Evolutionary conservation across 805 yeast species (phyloP), one percentile per base, ranked within the genome.

Genomic region (Grigorovia transvaalensis): DNA sequence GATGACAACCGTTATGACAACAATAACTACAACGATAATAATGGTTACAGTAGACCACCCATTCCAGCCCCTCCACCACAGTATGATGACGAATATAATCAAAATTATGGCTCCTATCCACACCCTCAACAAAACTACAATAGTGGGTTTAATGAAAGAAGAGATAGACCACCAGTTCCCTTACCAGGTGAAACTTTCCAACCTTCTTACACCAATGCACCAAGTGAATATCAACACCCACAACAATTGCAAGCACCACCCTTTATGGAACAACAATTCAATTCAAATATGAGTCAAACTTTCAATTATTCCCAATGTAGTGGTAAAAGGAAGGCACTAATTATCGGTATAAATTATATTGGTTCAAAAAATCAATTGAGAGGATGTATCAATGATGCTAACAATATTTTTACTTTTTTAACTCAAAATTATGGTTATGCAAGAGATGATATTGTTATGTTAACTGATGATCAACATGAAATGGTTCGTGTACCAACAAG

Each of bases 301-400:
- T 47, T 42, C 19, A 44, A 46, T 30, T 82, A 82, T 65, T 83
- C 91, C 11, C 76, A 79, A 59, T 84, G 90, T 71, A 70, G 78
- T 5, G 95, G 95, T 13, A 73, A 74, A 38, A 77, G 81, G 54
- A 88, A 87, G 67, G 96, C 95, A 1, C 64, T 88, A 51, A 62
- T 86, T 48, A 74, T 88, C 52, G 96, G 96, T 12, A 82, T 84
- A 65, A 88, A 88, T 69, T 88, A 88, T 67, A 72, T 78, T 54
- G 89, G 89, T 7, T 69, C 83, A 3, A 66, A 64, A 48, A 82
- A 79, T 60, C 77, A 74, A 55, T 69, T 88, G 47, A 72, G 81
- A 45, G 96, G 96, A 1, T 87, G 95, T 65, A 84, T 88, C 61
- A 88, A 88, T 61, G 96, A 87, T 66, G 88, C 75, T 17, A 67